phyloP scores from a whole-genome alignment of 2,329 filamentous ascomycete genomes.

The Verticillium dahliae region DNA sequence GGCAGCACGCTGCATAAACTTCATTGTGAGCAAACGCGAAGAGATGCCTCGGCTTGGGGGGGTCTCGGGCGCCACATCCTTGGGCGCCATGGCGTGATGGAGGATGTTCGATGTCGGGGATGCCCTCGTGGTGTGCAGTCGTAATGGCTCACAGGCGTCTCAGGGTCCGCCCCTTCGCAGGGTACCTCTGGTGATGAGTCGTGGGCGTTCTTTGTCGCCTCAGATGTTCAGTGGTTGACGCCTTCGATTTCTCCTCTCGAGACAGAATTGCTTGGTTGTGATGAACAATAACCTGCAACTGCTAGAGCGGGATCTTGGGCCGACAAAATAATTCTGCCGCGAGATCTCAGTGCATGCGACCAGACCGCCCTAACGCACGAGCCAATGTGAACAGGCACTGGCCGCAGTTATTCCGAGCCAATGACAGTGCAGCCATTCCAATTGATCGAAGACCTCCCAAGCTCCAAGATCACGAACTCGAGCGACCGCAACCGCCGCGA shows the following conservation, averaged over 20 bases:
- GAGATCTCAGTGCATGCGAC: neutral
- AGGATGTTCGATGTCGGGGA: neutral
- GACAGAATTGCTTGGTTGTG: no score
- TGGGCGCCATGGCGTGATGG: neutral
- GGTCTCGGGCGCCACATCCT: conserved; percentile 41
- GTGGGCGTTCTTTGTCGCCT: neutral
- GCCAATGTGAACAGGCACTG: neutral
- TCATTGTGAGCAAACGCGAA: conserved; percentile 85
- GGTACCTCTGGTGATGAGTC: no score
- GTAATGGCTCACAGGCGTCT: no score
- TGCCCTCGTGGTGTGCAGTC: no score
- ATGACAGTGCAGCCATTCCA: neutral
- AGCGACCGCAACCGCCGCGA: neutral
- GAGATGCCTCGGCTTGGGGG: conserved; percentile 62
- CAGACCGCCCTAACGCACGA: neutral
- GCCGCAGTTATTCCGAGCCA: conserved; percentile 1
- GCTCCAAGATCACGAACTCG: neutral
- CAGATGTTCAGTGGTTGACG: neutral
- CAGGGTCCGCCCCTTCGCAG: no score
- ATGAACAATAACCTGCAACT: no score
- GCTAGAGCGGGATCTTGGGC: neutral
- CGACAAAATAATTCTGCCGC: neutral
- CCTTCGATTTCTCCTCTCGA: neutral
- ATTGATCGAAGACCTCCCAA: conserved; percentile 1
- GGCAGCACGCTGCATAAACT: conserved; percentile 91